A percentile compares a stretch with the other conserved stretches of the same genome.
These are phyloP conservation scores for Skeletonema menzelii DNA, from an alignment of 108 stramenopile species.

Conservation along the genomic window DNA sequence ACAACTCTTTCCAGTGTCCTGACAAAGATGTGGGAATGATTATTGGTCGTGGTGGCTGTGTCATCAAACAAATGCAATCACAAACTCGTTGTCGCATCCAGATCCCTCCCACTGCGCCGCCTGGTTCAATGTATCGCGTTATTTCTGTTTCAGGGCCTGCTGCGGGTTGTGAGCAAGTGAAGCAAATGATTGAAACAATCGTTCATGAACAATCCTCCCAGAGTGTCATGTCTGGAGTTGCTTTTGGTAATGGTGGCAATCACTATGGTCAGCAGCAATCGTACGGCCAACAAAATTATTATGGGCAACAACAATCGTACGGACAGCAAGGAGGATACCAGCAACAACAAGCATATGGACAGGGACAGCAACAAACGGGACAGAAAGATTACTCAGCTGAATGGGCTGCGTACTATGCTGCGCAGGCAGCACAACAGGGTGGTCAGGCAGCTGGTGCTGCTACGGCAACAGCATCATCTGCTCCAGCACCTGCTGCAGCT, in stretches of 20 bases:
- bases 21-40: constrained; percentile 89
- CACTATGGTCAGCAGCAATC: constrained; percentile 53
- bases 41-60: constrained; percentile 85
- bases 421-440: constrained; percentile 48
- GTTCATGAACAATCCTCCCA: constrained; percentile 78
- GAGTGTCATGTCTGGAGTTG: constrained; percentile 72
- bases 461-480: constrained; percentile 29
- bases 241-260: constrained; percentile 37
- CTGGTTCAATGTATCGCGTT: constrained; percentile 76
- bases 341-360: constrained; percentile 41
- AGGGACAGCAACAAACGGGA: constrained; percentile 26
- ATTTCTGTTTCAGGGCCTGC: constrained; percentile 75
- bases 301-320: constrained; percentile 37
- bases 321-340: constrained; percentile 37
- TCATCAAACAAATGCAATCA: constrained; percentile 86
- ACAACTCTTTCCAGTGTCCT: constrained; percentile 49
- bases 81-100: constrained; percentile 80
- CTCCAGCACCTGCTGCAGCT: constrained; percentile 29
- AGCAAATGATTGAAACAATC: constrained; percentile 79
- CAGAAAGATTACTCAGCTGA: constrained; percentile 67
- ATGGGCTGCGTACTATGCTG: constrained; percentile 79
- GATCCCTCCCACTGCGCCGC: constrained; percentile 76
- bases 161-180: constrained; percentile 70
- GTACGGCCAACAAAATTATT: constrained; percentile 43
- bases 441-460: constrained; percentile 21